Base-by-base conservation (phyloP, 2,329 filamentous ascomycete genomes). In the Hymenoscyphus fructigenus region DNA sequence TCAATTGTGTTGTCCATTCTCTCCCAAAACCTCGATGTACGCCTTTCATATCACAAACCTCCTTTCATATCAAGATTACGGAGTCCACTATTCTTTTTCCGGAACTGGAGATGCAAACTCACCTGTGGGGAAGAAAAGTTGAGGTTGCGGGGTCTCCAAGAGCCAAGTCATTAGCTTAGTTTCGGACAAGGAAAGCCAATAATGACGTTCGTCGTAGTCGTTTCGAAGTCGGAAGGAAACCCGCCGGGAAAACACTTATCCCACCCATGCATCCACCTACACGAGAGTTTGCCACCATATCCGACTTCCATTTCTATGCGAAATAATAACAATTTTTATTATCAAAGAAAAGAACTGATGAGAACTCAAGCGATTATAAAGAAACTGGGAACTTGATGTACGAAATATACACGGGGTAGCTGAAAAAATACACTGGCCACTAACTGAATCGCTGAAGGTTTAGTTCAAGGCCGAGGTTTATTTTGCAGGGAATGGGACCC, bases 211-310 rank as follows among this genome's bases (percentile, higher is more conserved):
- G 12, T 10, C 23, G 44, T 29, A 29, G 28, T 29, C 28, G 28
- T 29, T 29, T 50, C 44, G n/a, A 9, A 23, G 20, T 10, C 47
- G 47, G 47, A 26, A 53, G n/a, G 47, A 53, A 23, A 26, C 47
- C 47, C 47, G 47, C 47, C 47, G 47, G 47, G 47, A 53, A 23
- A 53, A 53, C 4, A 53, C 47, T 50, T 53, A 53, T 53, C 47
- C 47, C 20, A 26, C 47, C 47, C 20, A 53, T 23, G 20, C 47
- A 26, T 23, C 7, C 20, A 23, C 2, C n/a, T 47, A 15, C 44
- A 26, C 47, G 36, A 38, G 12, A 38, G 36, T 38, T 15, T 38
- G 36, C 47, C 23, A 53, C 23, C 20, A 26, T 53, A 14, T 15
- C n/a, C 44, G 10, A 50, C n/a, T 20, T 47, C 17, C 44, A 47